Conservation (phyloP, 371 early-diverging fungal species). For the Mucor racemosus region DNA sequence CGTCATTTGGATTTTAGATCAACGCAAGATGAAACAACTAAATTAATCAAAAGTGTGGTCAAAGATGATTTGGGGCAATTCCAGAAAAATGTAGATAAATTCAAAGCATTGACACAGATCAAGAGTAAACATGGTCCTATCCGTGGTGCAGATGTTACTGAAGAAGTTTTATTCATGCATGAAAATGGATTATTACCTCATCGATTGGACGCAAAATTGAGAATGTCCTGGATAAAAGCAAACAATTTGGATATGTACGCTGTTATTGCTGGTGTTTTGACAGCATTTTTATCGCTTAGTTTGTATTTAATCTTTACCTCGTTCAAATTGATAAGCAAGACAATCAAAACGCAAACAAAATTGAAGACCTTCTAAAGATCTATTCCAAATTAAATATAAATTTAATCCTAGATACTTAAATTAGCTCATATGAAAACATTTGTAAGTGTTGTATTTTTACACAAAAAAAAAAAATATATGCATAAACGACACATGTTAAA, state of each 20-base stretch:
- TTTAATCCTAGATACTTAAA: too few relatives aligned
- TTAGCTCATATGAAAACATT: too few relatives aligned
- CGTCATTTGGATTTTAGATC: neutral
- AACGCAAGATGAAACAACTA: neutral
- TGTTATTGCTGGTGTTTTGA: neutral
- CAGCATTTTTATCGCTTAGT: neutral
- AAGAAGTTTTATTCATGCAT: conserved; percentile 30
- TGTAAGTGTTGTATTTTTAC: too few relatives aligned
- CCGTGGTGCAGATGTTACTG: conserved; percentile 32
- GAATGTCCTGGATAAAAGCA: conserved; percentile 32
- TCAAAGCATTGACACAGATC: conserved; percentile 28
- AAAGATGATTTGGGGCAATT: conserved; percentile 8
- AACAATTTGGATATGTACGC: conserved; percentile 33
- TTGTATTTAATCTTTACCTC: neutral
- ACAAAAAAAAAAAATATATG: too few relatives aligned
- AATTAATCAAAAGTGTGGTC: neutral
- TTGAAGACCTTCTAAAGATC: neutral
- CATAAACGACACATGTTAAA: too few relatives aligned
- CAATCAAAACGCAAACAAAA: neutral
- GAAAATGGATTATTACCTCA: conserved; percentile 24
- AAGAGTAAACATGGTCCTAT: conserved; percentile 13
- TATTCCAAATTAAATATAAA: too few relatives aligned
- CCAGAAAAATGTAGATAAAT: conserved; percentile 14
- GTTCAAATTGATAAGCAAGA: neutral
- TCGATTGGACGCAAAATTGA: conserved; percentile 18